Evolutionary conservation across 306 rosid genomes (phyloP).

Genomic region (Quercus mongolica): DNA sequence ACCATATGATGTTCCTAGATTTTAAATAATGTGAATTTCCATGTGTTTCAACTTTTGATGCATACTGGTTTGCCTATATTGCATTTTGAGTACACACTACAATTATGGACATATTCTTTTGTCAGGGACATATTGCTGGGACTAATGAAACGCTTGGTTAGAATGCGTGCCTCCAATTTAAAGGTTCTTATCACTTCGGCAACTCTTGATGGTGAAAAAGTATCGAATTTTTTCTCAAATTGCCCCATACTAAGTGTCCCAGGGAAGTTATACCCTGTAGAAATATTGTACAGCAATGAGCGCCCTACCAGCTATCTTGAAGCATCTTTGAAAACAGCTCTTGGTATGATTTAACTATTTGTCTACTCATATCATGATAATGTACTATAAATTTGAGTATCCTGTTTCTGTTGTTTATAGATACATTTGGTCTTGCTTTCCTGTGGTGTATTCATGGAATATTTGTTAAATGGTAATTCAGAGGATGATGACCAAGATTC

Average conservation of each 20-base stretch:
- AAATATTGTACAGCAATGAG: slow-evolving; percentile 76
- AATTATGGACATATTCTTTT: not conserved
- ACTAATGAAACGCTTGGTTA: slow-evolving; percentile 78
- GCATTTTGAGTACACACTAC: slow-evolving; percentile 6
- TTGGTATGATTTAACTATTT: slow-evolving; percentile 47
- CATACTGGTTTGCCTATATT: not conserved
- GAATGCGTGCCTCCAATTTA: slow-evolving; percentile 54
- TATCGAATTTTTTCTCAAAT: slow-evolving; percentile 68
- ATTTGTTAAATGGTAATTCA: not conserved
- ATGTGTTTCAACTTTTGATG: not conserved
- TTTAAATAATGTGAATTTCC: not conserved
- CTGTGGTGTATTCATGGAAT: not conserved
- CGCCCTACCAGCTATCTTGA: slow-evolving; percentile 74
- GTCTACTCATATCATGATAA: not conserved
- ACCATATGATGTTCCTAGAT: slow-evolving; percentile 1
- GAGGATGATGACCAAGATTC: not conserved
- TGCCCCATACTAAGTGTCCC: slow-evolving; percentile 83
- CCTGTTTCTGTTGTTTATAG: slow-evolving; percentile 3
- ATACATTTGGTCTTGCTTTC: not conserved
- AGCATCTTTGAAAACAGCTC: slow-evolving; percentile 65
- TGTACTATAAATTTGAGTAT: not conserved
- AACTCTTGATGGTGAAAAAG: slow-evolving; percentile 92
- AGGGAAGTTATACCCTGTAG: slow-evolving; percentile 86
- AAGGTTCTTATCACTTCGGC: slow-evolving; percentile 92
- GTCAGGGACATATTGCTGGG: slow-evolving; percentile 86